These are phyloP conservation scores for Penicillium diatomitis DNA, from an alignment of 495 filamentous ascomycete species.

Conservation along the genomic window DNA sequence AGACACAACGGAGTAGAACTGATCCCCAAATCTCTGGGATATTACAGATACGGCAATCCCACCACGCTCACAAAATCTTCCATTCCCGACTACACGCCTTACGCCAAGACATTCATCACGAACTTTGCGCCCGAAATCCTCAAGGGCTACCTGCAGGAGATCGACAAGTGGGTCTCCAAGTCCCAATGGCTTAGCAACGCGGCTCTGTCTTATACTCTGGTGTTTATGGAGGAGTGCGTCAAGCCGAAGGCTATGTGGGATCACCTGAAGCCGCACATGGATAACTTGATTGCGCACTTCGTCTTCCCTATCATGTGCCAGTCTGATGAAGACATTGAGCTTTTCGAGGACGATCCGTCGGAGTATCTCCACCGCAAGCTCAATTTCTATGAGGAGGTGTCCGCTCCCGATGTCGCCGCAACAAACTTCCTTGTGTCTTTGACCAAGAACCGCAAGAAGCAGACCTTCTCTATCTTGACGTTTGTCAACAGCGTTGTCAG, in stretches of 20 bases:
- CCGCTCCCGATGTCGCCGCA: conserved; percentile 89
- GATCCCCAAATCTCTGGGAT: too few species aligned
- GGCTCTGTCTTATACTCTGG: conserved; percentile 81
- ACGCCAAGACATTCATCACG: conserved; percentile 80
- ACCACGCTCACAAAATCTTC: conserved; percentile 56
- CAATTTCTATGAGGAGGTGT: conserved; percentile 96
- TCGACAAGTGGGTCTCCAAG: conserved; percentile 95
- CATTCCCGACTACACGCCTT: conserved; percentile 60
- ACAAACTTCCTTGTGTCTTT: conserved; percentile 93
- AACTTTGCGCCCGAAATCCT: conserved; percentile 93
- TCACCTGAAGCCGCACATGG: conserved; percentile 85
- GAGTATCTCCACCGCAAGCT: conserved; percentile 96
- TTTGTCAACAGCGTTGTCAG: conserved; percentile 93
- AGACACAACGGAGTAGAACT: too few species aligned
- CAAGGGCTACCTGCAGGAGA: conserved; percentile 81
- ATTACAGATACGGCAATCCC: conserved; percentile 77
- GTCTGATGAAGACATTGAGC: conserved; percentile 82
- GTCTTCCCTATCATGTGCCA: conserved; percentile 94
- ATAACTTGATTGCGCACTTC: conserved; percentile 82
- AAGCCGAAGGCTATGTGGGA: conserved; percentile 96
- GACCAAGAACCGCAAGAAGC: conserved; percentile 89
- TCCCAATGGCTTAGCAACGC: conserved; percentile 91
- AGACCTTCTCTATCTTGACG: conserved; percentile 84
- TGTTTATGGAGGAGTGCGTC: conserved; percentile 93
- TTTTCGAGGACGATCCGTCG: conserved; percentile 86